Evolutionary conservation across 352 stramenopile genomes (phyloP), one percentile per base, ranked within the genome.

Genomic region (Phytopythium cucurbitacearum): DNA sequence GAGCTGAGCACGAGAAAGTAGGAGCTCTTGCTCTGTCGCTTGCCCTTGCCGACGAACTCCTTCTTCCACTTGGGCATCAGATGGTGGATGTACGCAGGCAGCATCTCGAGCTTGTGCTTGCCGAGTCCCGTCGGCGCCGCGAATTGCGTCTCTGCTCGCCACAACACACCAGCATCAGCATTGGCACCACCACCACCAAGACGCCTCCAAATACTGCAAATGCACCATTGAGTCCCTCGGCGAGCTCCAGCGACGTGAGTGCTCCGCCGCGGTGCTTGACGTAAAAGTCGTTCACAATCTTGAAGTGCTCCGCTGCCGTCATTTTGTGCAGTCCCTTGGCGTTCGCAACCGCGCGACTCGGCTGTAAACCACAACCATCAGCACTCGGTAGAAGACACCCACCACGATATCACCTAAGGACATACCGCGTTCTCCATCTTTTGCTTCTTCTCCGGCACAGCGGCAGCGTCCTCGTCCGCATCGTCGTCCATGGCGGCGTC

Each of bases 1-100:
- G 91, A 72, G 50, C 87, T 96, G 37, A 98, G 62, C 36, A 98
- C 84, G 44, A 98, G 70, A 13, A 97, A 86, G 60, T 89, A 89
- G 15, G 89, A 87, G 50, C 89, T 97, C 61, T 91, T 95, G 55
- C 97, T 93, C 15, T 83, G 67, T 37, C 81, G 81, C 56, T 81
- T 91, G 43, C 76, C 69, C 48, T 87, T 87, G 33, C 83, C 83
- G 9, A 71, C 37, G 62, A 95, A 93, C 36, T 91, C 75, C 15
- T 71, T 65, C 69, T 92, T 93, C 71, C 80, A 93, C 40, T 65
- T 58, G 9, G 85, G 82, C 57, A 80, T 64, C 51, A 93, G 60
- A 42, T 88, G 55, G 54, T 87, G 81, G 40, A 95, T 74, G 64
- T 92, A 91, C 48, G 85, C 64, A 28, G 80, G 65, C 13, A 93